These are phyloP conservation scores for Linum trigynum DNA, from an alignment of 345 rosid species.

Conservation along the genomic window DNA sequence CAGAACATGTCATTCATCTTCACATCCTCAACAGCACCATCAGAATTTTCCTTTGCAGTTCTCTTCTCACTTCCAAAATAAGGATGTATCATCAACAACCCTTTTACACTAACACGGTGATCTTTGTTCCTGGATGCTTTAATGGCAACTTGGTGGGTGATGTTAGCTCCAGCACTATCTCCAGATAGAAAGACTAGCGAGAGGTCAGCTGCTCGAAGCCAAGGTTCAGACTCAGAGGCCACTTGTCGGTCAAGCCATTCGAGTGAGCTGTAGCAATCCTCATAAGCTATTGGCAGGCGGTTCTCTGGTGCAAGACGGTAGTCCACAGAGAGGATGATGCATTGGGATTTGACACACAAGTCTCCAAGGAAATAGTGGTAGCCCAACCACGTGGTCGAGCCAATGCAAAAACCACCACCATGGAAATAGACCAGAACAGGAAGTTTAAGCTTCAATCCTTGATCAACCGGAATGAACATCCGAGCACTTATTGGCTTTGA, in stretches of 20 bases:
- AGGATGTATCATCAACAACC: constrained; percentile 45
- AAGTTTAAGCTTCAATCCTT: constrained; percentile 4
- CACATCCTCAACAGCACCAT: constrained; percentile 16
- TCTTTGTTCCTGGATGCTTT: constrained; percentile 20
- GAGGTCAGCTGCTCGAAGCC: constrained; percentile 38
- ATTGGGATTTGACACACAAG: constrained; percentile 26
- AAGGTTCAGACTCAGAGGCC: constrained; percentile 36
- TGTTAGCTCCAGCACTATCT: constrained; percentile 65
- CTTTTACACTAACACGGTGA: constrained; percentile 24
- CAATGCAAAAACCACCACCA: constrained; percentile 61
- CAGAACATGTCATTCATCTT: constrained; percentile 49
- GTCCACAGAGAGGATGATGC: constrained; percentile 42
- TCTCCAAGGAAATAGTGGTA: constrained; percentile 62
- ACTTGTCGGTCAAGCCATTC: constrained; percentile 31
- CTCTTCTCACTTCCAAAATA: constrained; percentile 50
- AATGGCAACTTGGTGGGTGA: constrained; percentile 40
- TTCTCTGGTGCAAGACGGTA: constrained; percentile 55
- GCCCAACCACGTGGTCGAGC: constrained; percentile 54
- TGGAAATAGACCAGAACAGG: constrained; percentile 52
- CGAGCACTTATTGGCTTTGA: constrained; percentile 39
- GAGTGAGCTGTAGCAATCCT: constrained; percentile 44
- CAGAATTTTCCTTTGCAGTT: constrained; percentile 34
- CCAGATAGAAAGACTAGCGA: constrained; percentile 40
- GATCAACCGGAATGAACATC: constrained; percentile 33
- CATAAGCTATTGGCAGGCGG: constrained; percentile 46